phyloP scores from a whole-genome alignment of 31 red algal species.

The Porphyra umbilicalis region DNA sequence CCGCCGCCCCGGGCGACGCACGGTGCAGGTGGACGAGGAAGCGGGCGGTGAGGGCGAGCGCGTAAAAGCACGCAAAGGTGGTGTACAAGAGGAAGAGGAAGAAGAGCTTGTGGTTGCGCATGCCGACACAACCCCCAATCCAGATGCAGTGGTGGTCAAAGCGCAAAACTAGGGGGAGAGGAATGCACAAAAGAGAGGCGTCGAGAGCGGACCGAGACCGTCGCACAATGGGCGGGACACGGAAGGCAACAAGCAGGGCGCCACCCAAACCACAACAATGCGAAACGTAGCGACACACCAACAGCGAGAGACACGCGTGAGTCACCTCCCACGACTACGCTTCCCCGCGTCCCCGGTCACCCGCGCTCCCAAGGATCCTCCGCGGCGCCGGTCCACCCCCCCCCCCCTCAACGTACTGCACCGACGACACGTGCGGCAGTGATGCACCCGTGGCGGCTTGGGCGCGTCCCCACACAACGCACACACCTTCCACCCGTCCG shows the following conservation, averaged over 20 bases:
- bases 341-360: too few species aligned
- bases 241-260: neutral
- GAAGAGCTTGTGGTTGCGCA: conserved; percentile 40
- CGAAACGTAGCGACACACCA: too few species aligned
- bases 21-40: conserved; percentile 11
- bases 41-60: conserved; percentile 5
- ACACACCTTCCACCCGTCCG: neutral
- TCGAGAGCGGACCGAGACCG: neutral
- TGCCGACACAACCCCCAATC: conserved; percentile 37
- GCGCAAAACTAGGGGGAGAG: conserved; percentile 9
- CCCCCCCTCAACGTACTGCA: neutral
- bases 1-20: neutral
- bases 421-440: conserved; percentile 1
- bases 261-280: neutral
- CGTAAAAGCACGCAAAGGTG: conserved; percentile 26
- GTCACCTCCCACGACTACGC: neutral
- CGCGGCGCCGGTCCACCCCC: neutral
- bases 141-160: conserved; percentile 68
- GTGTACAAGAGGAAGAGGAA: conserved; percentile 58
- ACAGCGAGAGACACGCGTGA: neutral
- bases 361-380: too few species aligned
- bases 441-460: conserved; percentile 3
- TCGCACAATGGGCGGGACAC: neutral
- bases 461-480: neutral
- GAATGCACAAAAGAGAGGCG: neutral